Conservation (phyloP, 192 early-diverging fungal genomes). For the Glomus cerebriforme region DNA sequence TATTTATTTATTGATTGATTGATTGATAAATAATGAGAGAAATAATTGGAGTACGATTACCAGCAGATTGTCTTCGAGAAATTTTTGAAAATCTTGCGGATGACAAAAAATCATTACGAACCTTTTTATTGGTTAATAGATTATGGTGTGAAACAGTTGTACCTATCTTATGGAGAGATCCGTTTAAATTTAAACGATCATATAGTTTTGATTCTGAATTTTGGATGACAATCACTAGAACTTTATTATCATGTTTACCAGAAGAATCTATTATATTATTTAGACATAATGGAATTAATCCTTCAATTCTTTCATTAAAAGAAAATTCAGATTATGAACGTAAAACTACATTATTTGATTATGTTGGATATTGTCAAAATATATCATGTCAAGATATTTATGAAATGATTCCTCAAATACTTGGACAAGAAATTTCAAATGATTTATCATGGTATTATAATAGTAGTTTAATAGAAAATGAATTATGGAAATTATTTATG, state of each 20-base stretch:
- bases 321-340: not conserved
- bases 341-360: not conserved
- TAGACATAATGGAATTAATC: not conserved
- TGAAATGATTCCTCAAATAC: not conserved
- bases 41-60: conserved; percentile 35
- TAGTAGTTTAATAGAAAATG: not conserved
- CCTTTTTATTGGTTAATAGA: not conserved
- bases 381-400: not conserved
- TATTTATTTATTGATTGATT: too few species aligned
- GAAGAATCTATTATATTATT: not conserved
- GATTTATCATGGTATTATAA: not conserved
- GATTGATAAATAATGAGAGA: not conserved
- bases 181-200: not conserved
- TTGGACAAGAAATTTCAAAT: not conserved
- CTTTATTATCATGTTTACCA: not conserved
- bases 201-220: not conserved
- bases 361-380: not conserved
- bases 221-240: not conserved
- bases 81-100: not conserved
- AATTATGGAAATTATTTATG: conserved; percentile 8
- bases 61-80: not conserved
- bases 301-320: not conserved
- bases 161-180: not conserved
- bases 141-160: not conserved
- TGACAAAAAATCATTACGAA: not conserved